phyloP scores from a whole-genome alignment of 345 rosid species.

The Dovyalis caffra region DNA sequence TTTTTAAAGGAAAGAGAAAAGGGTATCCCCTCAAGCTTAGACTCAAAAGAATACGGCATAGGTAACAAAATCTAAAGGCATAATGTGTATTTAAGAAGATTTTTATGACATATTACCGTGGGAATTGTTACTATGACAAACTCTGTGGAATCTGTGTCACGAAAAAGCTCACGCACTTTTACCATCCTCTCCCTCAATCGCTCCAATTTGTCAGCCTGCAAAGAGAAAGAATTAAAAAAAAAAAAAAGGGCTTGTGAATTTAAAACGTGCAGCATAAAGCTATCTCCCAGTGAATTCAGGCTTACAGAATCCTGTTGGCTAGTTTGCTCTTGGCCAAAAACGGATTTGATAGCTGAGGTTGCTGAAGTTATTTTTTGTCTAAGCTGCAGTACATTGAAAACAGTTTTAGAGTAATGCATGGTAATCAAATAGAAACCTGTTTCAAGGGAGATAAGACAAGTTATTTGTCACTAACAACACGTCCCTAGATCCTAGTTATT shows the following conservation, averaged over 20 bases:
- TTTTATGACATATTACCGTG: constrained; percentile 47
- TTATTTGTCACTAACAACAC: background rate
- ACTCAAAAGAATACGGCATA: too few species aligned
- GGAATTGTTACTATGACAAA: constrained; percentile 96
- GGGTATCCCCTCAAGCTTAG: background rate
- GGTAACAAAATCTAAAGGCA: too few species aligned
- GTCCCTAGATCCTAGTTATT: background rate
- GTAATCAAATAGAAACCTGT: background rate
- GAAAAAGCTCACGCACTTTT: constrained; percentile 95
- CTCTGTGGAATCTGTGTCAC: constrained; percentile 83
- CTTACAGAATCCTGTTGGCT: constrained; percentile 62
- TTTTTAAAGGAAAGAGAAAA: background rate
- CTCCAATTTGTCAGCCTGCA: constrained; percentile 86
- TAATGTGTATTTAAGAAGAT: background rate
- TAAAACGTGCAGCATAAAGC: background rate
- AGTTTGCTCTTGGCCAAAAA: constrained; percentile 76
- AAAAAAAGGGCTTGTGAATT: background rate
- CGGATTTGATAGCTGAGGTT: constrained; percentile 93
- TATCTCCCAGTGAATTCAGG: constrained; percentile 12
- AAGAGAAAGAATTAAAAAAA: background rate
- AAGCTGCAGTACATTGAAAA: constrained; percentile 53
- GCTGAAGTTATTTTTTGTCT: constrained; percentile 86
- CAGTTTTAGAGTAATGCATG: background rate
- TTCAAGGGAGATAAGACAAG: background rate
- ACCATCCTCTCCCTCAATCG: constrained; percentile 86